phyloP scores from a whole-genome alignment of 495 filamentous ascomycete species.

The Aspergillus affinis region DNA sequence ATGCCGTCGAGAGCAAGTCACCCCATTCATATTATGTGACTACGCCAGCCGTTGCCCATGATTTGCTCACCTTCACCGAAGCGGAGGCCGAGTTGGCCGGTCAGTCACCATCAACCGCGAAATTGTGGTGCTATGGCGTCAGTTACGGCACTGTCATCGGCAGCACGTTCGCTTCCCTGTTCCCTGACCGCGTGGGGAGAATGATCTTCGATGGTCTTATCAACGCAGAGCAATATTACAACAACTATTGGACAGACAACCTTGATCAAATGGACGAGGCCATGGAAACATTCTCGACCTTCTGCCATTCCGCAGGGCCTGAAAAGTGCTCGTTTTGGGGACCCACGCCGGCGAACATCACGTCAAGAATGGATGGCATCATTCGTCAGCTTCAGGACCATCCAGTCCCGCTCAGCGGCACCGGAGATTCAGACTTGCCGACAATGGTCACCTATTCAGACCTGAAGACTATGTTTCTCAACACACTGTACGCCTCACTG shows the following conservation, averaged over 20 bases:
- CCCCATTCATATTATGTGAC: conserved; percentile 37
- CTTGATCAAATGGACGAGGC: conserved; percentile 39
- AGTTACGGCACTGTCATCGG: conserved; percentile 63
- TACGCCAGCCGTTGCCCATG: conserved; percentile 35
- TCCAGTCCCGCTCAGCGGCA: conserved; percentile 39
- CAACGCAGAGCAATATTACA: conserved; percentile 39
- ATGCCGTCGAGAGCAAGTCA: conserved; percentile 23
- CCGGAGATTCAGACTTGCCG: conserved; percentile 24
- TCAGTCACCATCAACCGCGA: conserved; percentile 22
- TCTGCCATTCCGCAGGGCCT: conserved; percentile 42
- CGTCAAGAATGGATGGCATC: conserved; percentile 34
- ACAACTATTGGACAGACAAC: conserved; percentile 36
- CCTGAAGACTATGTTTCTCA: conserved; percentile 17
- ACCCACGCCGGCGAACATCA: conserved; percentile 37
- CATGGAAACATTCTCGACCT: conserved; percentile 35
- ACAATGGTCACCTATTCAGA: conserved; percentile 34
- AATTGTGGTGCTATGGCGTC: conserved; percentile 55
- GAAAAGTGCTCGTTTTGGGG: conserved; percentile 39
- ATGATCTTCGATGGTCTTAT: conserved; percentile 47
- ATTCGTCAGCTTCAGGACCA: conserved; percentile 34
- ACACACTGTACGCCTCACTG: conserved; percentile 19
- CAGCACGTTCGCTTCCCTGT: conserved; percentile 48
- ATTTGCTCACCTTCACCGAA: conserved; percentile 39
- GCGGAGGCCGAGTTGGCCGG: conserved; percentile 22
- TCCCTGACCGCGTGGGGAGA: conserved; percentile 40